Evolutionary conservation across 305 asterid genomes (phyloP).

Genomic region (Nicotiana rustica): DNA sequence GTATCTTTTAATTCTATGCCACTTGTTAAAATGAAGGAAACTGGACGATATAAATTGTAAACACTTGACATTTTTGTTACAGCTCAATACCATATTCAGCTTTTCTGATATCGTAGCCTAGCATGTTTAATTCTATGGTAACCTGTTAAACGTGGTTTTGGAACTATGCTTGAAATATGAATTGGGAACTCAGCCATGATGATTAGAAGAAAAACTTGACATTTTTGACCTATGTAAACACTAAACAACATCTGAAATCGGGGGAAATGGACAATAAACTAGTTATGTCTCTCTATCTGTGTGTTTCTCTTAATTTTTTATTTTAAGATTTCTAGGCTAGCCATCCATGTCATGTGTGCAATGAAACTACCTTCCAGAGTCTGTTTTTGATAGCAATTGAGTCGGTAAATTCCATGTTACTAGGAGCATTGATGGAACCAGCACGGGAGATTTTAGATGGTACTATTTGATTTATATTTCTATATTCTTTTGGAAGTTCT

Average conservation of each 20-base stretch:
- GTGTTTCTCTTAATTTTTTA: not conserved
- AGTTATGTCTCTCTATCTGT: not conserved
- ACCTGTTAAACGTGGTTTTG: not conserved
- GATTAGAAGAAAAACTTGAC: not conserved
- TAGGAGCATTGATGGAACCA: not conserved
- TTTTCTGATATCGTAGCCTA: not conserved
- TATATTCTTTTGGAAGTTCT: not conserved
- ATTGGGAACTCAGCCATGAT: not conserved
- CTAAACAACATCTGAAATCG: not conserved
- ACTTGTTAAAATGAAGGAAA: not conserved
- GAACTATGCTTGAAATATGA: not conserved
- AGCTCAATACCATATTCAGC: not conserved
- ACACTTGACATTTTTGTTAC: not conserved
- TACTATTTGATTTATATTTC: not conserved
- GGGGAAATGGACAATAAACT: not conserved
- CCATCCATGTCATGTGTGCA: not conserved
- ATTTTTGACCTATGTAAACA: not conserved
- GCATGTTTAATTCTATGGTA: not conserved
- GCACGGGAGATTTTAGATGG: not conserved
- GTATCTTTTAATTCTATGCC: not conserved
- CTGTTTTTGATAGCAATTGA: not conserved
- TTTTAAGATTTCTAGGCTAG: not conserved
- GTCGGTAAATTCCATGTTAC: not conserved
- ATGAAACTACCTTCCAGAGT: not conserved
- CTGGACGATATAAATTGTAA: not conserved